These are phyloP conservation scores for Saccharomyces jurei DNA, from an alignment of 805 yeast species.

Conservation along the genomic window DNA sequence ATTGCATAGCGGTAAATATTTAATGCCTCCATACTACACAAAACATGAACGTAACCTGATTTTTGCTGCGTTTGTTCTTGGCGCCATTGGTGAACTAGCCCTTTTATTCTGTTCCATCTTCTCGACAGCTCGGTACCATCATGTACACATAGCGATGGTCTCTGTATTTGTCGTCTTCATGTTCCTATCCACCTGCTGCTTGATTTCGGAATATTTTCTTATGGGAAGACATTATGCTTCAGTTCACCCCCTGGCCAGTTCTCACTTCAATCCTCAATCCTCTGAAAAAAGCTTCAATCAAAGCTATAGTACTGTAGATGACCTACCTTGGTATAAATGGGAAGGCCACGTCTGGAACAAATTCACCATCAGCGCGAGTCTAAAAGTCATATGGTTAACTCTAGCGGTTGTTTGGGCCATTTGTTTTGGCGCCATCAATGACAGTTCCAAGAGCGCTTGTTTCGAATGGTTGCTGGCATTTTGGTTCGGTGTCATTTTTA, in stretches of 20 bases:
- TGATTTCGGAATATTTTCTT: constrained; percentile 38
- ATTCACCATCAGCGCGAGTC: constrained; percentile 40
- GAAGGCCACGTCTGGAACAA: constrained; percentile 34
- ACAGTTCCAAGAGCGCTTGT: constrained; percentile 46
- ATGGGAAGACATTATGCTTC: constrained; percentile 40
- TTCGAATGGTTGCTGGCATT: constrained; percentile 87
- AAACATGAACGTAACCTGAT: constrained; percentile 34
- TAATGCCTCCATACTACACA: constrained; percentile 35
- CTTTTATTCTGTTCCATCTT: constrained; percentile 67
- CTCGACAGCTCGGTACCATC: constrained; percentile 50
- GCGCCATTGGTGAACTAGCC: constrained; percentile 59
- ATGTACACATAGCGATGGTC: constrained; percentile 60
- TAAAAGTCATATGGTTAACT: constrained; percentile 59
- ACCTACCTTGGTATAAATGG: constrained; percentile 29
- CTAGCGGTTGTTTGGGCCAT: constrained; percentile 62
- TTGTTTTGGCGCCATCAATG: constrained; percentile 46
- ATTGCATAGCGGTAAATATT: constrained; percentile 13
- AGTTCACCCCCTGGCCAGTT: constrained; percentile 28
- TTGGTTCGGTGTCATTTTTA: constrained; percentile 66
- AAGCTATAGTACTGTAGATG: constrained; percentile 3
- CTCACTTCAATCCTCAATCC: constrained; percentile 9
- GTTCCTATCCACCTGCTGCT: constrained; percentile 43
- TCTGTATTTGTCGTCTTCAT: constrained; percentile 61
- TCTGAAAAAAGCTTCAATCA: constrained; percentile 9
- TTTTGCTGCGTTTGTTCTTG: constrained; percentile 37